These are phyloP conservation scores for Yarrowia osloensis DNA, from an alignment of 805 yeast genomes.

Conservation along the genomic window DNA sequence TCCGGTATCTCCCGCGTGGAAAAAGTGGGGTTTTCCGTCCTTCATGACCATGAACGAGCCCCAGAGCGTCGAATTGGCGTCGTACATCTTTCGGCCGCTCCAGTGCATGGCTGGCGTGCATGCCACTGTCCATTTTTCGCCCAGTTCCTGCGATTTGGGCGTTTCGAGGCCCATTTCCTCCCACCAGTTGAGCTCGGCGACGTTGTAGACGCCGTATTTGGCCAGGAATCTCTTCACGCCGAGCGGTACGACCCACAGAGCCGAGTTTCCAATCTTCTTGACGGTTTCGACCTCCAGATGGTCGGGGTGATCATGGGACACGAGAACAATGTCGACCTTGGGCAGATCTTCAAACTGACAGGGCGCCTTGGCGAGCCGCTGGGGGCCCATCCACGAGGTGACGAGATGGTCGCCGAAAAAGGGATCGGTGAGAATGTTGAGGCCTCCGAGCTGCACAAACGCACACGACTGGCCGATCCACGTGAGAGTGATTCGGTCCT, in stretches of 20 bases:
- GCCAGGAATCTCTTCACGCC: conserved; percentile 68
- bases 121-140: conserved; percentile 71
- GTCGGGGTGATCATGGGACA: conserved; percentile 95
- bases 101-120: conserved; percentile 93
- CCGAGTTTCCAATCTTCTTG: conserved; percentile 53
- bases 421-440: conserved; percentile 87
- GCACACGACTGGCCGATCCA: conserved; percentile 96
- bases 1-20: conserved; percentile 96
- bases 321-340: conserved; percentile 68
- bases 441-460: conserved; percentile 64
- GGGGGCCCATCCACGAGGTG: conserved; percentile 70
- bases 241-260: conserved; percentile 83
- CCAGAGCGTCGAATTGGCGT: conserved; percentile 83
- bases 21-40: conserved; percentile 69
- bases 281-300: conserved; percentile 74
- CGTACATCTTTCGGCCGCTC: conserved; percentile 85
- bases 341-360: conserved; percentile 64
- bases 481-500: conserved; percentile 60
- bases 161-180: conserved; percentile 53
- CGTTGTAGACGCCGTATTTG: conserved; percentile 58
- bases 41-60: conserved; percentile 75
- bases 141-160: conserved; percentile 35
- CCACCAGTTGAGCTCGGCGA: conserved; percentile 93
- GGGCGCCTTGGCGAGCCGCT: conserved; percentile 79
- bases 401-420: conserved; percentile 68